phyloP scores from a whole-genome alignment of 2,329 filamentous ascomycete species.

The Xylaria sp. region DNA sequence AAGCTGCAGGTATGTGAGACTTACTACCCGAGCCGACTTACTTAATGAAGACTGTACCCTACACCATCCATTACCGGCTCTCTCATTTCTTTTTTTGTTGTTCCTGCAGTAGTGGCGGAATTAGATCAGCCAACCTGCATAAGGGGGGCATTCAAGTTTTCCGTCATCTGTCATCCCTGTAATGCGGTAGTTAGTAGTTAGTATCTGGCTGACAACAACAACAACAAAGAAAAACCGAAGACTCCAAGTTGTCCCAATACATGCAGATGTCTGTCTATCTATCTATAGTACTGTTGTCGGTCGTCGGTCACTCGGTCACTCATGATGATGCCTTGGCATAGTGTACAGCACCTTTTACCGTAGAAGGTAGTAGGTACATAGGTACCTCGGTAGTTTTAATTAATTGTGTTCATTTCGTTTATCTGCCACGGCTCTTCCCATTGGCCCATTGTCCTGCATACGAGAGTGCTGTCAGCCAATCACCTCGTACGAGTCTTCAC shows the following conservation, averaged over 20 bases:
- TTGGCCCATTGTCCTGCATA: slow-evolving; percentile 21
- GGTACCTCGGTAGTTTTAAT: neutral
- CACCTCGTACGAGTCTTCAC: neutral
- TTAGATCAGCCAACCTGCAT: slow-evolving; percentile 31
- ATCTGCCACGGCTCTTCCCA: slow-evolving; percentile 3
- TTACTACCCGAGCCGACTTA: too few species aligned
- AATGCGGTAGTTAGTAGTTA: too few species aligned
- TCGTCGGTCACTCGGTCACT: neutral
- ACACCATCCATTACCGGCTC: neutral
- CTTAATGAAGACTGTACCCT: neutral
- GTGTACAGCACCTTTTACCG: too few species aligned
- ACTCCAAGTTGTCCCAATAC: neutral
- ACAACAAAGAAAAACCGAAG: neutral
- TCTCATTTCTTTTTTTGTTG: slow-evolving; percentile 15
- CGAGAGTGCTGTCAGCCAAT: slow-evolving; percentile 14
- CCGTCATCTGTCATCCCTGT: neutral
- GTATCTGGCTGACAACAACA: neutral
- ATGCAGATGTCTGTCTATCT: too few species aligned
- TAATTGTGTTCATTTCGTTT: slow-evolving; percentile 30
- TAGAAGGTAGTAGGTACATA: too few species aligned
- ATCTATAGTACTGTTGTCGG: neutral
- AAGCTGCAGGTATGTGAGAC: too few species aligned
- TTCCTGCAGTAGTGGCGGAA: slow-evolving; percentile 34
- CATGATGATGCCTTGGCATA: too few species aligned
- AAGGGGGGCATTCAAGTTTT: slow-evolving; percentile 21